Conservation (phyloP, 257 asterid species). For the Capsicum pubescens region DNA sequence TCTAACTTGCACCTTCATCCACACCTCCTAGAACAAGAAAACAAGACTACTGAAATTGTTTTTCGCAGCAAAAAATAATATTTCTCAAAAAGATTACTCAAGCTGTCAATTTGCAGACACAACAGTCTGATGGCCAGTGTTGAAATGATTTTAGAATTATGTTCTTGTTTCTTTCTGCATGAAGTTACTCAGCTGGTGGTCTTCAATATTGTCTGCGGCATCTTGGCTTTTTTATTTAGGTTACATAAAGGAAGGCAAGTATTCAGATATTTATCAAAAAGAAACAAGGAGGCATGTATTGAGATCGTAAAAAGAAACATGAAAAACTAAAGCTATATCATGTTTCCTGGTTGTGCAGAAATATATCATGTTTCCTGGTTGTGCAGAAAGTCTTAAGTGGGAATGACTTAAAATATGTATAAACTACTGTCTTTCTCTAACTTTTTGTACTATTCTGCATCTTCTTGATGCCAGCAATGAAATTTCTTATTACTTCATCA, state of each 20-base stretch:
- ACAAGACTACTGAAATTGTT: not conserved
- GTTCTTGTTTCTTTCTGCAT: not conserved
- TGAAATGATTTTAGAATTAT: not conserved
- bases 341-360: not conserved
- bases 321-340: not conserved
- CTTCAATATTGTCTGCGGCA: not conserved
- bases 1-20: not conserved
- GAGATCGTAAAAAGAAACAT: not conserved
- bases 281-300: not conserved
- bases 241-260: not conserved
- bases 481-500: too few species aligned
- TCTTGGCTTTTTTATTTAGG: constrained; percentile 15
- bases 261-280: not conserved
- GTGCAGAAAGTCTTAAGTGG: not conserved
- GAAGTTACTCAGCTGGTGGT: not conserved
- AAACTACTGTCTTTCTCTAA: not conserved
- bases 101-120: not conserved
- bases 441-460: too few species aligned
- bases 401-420: constrained; percentile 11
- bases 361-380: not conserved
- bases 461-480: too few species aligned
- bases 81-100: not conserved
- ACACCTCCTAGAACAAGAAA: constrained; percentile 7
- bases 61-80: not conserved
- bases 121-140: constrained; percentile 1